phyloP scores from a whole-genome alignment of 371 early-diverging fungal species.

The Mortierella sp. region DNA sequence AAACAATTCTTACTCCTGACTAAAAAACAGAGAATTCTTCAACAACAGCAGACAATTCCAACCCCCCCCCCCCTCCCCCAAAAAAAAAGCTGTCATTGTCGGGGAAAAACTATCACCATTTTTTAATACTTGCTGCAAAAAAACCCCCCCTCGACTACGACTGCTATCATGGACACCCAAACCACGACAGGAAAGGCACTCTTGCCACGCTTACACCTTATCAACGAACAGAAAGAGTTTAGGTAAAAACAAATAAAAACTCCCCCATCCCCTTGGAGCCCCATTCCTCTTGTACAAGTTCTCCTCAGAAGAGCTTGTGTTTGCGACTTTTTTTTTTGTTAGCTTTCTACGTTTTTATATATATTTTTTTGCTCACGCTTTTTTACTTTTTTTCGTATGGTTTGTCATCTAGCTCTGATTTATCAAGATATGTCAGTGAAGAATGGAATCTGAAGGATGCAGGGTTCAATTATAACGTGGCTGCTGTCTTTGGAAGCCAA shows the following conservation, averaged over 20 bases:
- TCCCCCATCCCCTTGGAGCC: background rate
- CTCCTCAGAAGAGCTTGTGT: no score
- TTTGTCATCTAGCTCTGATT: constrained; percentile 68
- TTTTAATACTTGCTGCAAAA: no score
- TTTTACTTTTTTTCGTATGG: background rate
- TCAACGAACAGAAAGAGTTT: constrained; percentile 87
- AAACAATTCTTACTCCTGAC: no score
- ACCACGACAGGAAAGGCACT: background rate
- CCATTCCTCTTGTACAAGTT: background rate
- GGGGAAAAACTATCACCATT: no score
- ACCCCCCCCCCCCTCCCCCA: no score
- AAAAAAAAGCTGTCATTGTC: no score
- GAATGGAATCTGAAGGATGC: constrained; percentile 85
- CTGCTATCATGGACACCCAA: constrained; percentile 2
- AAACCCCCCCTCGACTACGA: no score
- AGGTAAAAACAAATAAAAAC: constrained; percentile 66
- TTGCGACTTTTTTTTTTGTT: no score
- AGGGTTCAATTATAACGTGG: constrained; percentile 96
- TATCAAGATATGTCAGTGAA: constrained; percentile 79
- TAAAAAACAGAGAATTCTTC: no score
- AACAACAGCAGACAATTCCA: no score
- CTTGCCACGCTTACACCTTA: constrained; percentile 71
- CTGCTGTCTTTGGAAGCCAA: constrained; percentile 98
- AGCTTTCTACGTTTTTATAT: no score
- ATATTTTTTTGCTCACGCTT: background rate